Percentiles rank a stretch among this genome's conserved stretches.
These are phyloP conservation scores for Dactylellina haptotyla DNA, from an alignment of 2,329 filamentous ascomycete genomes.

Conservation along the genomic window DNA sequence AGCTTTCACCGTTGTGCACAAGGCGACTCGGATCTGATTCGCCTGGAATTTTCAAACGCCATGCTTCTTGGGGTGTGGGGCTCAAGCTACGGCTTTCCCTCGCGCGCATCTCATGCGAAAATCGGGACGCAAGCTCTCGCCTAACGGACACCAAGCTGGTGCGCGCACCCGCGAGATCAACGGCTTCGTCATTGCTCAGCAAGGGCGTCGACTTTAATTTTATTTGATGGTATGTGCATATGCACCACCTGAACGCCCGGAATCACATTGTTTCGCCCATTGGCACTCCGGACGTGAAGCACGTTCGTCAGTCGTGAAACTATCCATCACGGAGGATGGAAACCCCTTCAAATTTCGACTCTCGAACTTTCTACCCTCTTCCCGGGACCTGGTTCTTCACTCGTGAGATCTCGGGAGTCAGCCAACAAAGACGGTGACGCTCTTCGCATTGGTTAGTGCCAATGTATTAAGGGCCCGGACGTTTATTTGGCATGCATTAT, in stretches of 20 bases:
- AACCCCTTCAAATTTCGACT: slow-evolving; percentile 31
- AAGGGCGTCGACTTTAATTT: slow-evolving; percentile 22
- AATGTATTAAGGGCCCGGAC: background rate
- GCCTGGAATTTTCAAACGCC: background rate
- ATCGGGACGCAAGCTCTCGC: slow-evolving; percentile 5
- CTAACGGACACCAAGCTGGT: background rate
- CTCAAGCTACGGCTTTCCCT: slow-evolving; percentile 25
- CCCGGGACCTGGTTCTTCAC: background rate
- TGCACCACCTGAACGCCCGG: slow-evolving; percentile 18
- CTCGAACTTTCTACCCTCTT: background rate
- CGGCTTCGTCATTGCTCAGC: background rate
- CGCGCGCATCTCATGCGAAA: slow-evolving; percentile 12
- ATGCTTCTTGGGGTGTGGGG: slow-evolving; percentile 5
- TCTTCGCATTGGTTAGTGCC: background rate
- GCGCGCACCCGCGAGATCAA: background rate
- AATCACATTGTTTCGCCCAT: slow-evolving; percentile 1
- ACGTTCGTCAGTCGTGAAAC: slow-evolving; percentile 13
- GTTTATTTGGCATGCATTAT: slow-evolving; percentile 6
- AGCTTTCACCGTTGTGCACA: background rate
- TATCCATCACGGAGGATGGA: background rate
- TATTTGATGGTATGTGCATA: slow-evolving; percentile 25
- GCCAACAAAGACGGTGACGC: background rate
- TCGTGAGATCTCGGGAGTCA: background rate
- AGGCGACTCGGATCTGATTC: background rate
- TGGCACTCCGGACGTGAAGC: slow-evolving; percentile 1